A percentile compares a stretch with the other conserved stretches of the same genome.
phyloP scores from a whole-genome alignment of 192 early-diverging fungal species.

The Linnemannia hyalina region DNA sequence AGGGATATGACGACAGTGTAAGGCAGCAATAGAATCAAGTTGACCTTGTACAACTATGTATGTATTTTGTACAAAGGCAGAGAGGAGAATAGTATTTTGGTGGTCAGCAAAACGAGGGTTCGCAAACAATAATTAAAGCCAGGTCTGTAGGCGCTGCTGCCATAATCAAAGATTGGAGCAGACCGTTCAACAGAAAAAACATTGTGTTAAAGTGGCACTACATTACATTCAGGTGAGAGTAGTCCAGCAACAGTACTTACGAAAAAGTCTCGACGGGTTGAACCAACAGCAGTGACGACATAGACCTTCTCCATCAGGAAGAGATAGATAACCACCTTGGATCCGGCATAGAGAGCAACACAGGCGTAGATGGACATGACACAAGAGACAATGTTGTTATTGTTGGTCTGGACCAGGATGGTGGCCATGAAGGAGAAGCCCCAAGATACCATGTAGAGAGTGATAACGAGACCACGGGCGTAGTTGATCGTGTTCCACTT shows the following conservation, averaged over 20 bases:
- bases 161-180: background rate
- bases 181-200: background rate
- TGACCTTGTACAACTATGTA: conserved; percentile 37
- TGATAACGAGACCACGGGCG: conserved; percentile 57
- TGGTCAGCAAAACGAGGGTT: background rate
- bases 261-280: conserved; percentile 29
- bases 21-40: conserved; percentile 23
- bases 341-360: conserved; percentile 50
- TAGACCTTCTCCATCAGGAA: conserved; percentile 61
- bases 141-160: background rate
- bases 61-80: background rate
- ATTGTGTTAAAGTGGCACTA: background rate
- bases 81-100: background rate
- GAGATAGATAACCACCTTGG: conserved; percentile 61
- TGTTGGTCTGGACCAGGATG: conserved; percentile 41
- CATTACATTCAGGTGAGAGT: background rate
- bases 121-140: background rate
- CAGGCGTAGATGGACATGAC: conserved; percentile 38
- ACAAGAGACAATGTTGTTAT: conserved; percentile 29
- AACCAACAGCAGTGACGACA: conserved; percentile 36
- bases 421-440: conserved; percentile 52
- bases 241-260: conserved; percentile 21
- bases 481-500: conserved; percentile 47
- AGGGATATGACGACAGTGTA: conserved; percentile 22
- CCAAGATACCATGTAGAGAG: conserved; percentile 59